A percentile compares a stretch with the other conserved stretches of the same genome.
Conservation (phyloP, 106 monocot genomes). For the Dendrobium chrysotoxum region DNA sequence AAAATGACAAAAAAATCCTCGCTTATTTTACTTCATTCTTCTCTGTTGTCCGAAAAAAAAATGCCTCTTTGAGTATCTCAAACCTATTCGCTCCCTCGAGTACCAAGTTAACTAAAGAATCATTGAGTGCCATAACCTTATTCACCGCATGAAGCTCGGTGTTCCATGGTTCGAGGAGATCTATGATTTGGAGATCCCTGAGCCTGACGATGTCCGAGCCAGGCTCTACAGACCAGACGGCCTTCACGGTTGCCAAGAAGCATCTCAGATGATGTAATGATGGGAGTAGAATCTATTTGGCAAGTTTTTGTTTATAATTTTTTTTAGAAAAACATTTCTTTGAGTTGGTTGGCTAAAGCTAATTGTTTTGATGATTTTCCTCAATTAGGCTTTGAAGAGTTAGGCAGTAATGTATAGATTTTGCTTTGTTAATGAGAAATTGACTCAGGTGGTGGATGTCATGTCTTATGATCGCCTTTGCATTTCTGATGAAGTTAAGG, state of each 20-base stretch:
- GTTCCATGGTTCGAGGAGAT: constrained; percentile 29
- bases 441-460: constrained; percentile 24
- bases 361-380: background rate
- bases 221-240: background rate
- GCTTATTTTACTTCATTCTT: too few species aligned
- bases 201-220: constrained; percentile 10
- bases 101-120: too few species aligned
- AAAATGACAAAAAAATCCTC: too few species aligned
- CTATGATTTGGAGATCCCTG: constrained; percentile 11
- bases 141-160: constrained; percentile 30
- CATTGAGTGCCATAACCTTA: constrained; percentile 18
- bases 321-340: background rate
- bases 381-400: constrained; percentile 24
- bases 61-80: too few species aligned
- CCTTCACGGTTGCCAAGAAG: constrained; percentile 24
- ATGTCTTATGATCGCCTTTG: constrained; percentile 30
- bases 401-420: constrained; percentile 32
- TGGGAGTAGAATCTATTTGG: constrained; percentile 52
- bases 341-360: background rate
- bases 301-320: background rate
- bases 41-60: too few species aligned
- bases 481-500: constrained; percentile 39
- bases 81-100: too few species aligned
- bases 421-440: constrained; percentile 26
- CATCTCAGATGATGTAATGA: constrained; percentile 32